Evolutionary conservation across 1,139 yeast genomes (phyloP).

Genomic region (Candida pseudocylindracea): DNA sequence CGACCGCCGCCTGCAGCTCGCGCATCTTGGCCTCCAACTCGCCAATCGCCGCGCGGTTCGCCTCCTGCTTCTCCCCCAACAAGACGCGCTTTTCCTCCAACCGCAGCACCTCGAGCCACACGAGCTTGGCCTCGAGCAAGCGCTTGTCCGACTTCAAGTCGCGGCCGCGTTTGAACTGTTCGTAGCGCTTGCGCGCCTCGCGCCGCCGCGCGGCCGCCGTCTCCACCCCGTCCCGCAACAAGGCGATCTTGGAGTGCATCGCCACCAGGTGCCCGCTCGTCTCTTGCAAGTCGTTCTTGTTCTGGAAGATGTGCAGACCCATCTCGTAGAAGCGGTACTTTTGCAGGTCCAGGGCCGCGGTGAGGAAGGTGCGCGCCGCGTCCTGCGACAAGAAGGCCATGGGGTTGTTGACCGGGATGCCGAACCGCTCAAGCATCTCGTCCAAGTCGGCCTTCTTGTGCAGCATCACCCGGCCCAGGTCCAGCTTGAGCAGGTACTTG

Average conservation of each 20-base stretch:
- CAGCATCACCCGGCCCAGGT: constrained; percentile 27
- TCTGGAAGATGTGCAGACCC: no score
- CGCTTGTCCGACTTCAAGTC: no score
- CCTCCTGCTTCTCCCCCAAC: neutral
- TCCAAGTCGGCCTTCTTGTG: constrained; percentile 43
- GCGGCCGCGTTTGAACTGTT: constrained; percentile 6
- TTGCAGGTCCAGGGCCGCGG: constrained; percentile 8
- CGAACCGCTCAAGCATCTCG: constrained; percentile 43
- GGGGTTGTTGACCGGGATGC: constrained; percentile 75
- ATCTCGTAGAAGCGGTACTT: no score
- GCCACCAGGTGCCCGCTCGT: no score
- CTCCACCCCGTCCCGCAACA: constrained; percentile 15
- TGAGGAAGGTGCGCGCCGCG: constrained; percentile 75
- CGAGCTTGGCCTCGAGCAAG: constrained; percentile 31
- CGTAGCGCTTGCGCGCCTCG: constrained; percentile 11
- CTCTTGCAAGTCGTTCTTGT: no score
- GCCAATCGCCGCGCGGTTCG: neutral
- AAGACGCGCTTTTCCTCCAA: constrained; percentile 9
- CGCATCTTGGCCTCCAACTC: neutral
- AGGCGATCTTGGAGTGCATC: no score
- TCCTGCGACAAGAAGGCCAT: constrained; percentile 88
- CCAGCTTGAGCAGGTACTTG: constrained; percentile 30
- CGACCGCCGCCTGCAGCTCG: neutral
- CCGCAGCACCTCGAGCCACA: constrained; percentile 32
- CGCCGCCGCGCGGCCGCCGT: constrained; percentile 10